These are phyloP conservation scores for Begonia masoniana DNA, from an alignment of 306 rosid species.

Conservation along the genomic window DNA sequence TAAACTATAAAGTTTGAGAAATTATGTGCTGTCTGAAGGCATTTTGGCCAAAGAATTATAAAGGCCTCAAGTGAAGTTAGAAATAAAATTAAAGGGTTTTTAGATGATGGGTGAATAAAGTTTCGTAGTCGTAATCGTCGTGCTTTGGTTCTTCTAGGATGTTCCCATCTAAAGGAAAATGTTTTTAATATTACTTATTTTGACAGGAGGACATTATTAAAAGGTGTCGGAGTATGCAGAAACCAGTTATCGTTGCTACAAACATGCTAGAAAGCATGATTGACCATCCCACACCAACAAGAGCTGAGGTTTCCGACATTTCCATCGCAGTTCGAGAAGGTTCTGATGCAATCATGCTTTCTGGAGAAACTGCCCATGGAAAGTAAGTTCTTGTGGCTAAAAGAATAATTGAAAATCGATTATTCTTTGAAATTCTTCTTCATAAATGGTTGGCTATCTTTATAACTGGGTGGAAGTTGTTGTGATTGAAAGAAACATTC, in stretches of 20 bases:
- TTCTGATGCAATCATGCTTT: slow-evolving; percentile 94
- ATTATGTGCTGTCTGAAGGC: too few relatives aligned
- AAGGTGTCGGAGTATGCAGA: slow-evolving; percentile 71
- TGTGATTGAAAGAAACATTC: too few relatives aligned
- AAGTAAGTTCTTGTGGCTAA: slow-evolving; percentile 36
- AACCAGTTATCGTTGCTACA: slow-evolving; percentile 95
- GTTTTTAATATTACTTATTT: background rate
- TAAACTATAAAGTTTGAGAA: too few relatives aligned
- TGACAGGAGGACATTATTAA: slow-evolving; percentile 74
- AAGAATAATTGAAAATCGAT: background rate
- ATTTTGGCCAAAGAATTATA: too few relatives aligned
- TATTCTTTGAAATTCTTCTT: background rate
- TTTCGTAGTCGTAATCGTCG: too few relatives aligned
- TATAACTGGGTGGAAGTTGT: too few relatives aligned
- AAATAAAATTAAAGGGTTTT: too few relatives aligned
- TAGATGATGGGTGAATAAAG: too few relatives aligned
- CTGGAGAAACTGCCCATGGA: slow-evolving; percentile 99
- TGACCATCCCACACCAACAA: slow-evolving; percentile 86
- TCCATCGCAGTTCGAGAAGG: slow-evolving; percentile 94
- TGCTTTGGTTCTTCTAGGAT: too few relatives aligned
- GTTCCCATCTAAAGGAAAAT: too few relatives aligned
- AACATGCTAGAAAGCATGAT: slow-evolving; percentile 99
- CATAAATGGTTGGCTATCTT: too few relatives aligned
- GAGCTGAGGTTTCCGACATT: slow-evolving; percentile 96
- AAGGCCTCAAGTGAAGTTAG: too few relatives aligned